Base-by-base conservation (phyloP, 345 rosid species). In the Arabis alpina region DNA sequence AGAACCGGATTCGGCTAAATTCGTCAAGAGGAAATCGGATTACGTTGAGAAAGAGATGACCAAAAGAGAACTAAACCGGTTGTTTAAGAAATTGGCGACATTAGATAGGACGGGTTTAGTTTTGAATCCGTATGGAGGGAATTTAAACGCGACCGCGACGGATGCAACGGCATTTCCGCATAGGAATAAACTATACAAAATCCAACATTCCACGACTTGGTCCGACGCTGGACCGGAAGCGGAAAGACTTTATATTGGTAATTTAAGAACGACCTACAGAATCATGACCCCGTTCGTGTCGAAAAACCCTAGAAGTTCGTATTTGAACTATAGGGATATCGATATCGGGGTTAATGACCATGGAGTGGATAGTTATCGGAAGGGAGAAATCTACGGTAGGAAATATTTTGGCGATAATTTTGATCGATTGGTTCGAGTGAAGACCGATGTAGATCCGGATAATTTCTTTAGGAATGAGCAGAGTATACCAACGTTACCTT, bases 51-150 rank as follows among this genome's bases (percentile, higher is more conserved):
- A 75, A 10, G 80, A 82, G 3, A 79, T 86, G 15, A 60, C 88
- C 0, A 77, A 84, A 71, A 30, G 11, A 0, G 84, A 68, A 4
- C 9, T 84, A 34, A 73, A 77, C 45, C 43, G 47, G 6, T 13
- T 82, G 3, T 83, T 79, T 71, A 66, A 76, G 24, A 56, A 36
- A 62, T 13, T 77, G 32, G 68, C 54, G 24, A 58, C 64, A 27
- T 56, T 44, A 14, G 76, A 67, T 10, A 64, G 64, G 13, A 55
- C 74, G 2, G 41, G 40, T 15, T 32, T 84, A 80, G 78, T 70
- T 61, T 82, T 84, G 58, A 81, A 79, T 16, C 92, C 95, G 4
- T 82, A 82, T 3, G 93, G 93, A 10, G 91, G 91, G 13, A 81
- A 16, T 64, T 72, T 88, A 78, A 74, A 73, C 28, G 77, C 76